A percentile compares a stretch with the other conserved stretches of the same genome.
phyloP scores from a whole-genome alignment of 768 basidiomycete species.

The Russula compacta region DNA sequence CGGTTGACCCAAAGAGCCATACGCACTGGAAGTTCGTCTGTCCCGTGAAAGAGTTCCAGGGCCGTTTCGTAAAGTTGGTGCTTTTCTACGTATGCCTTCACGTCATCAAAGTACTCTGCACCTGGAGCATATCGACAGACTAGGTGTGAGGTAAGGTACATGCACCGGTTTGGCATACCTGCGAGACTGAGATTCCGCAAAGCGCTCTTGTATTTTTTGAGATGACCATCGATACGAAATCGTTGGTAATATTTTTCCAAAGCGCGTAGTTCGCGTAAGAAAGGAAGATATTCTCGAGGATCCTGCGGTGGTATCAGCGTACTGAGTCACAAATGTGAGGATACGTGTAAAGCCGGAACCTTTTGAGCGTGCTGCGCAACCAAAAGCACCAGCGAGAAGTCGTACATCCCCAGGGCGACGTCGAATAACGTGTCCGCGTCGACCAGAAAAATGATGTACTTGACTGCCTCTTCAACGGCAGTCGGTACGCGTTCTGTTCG shows the following conservation, averaged over 20 bases:
- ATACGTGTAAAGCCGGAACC: constrained; percentile 34
- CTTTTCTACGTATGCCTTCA: constrained; percentile 65
- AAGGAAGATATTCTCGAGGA: constrained; percentile 94
- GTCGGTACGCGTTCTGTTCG: constrained; percentile 49
- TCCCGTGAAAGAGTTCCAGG: constrained; percentile 62
- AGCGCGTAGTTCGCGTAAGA: constrained; percentile 81
- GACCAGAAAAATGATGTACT: constrained; percentile 96
- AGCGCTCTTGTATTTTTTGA: constrained; percentile 68
- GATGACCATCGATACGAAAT: constrained; percentile 89
- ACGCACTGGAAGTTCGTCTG: constrained; percentile 52
- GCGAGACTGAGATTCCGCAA: constrained; percentile 64
- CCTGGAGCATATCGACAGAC: constrained; percentile 33
- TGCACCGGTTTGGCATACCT: constrained; percentile 32
- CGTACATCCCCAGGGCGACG: constrained; percentile 97
- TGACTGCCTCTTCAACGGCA: constrained; percentile 91
- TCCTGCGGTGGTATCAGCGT: constrained; percentile 48
- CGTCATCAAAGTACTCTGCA: constrained; percentile 65
- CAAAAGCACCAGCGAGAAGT: constrained; percentile 92
- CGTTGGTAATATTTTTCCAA: constrained; percentile 75
- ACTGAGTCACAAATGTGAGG: background rate
- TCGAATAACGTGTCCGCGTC: constrained; percentile 89
- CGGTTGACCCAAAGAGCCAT: background rate
- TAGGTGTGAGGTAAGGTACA: background rate
- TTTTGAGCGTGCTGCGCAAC: constrained; percentile 96
- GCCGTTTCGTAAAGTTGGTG: constrained; percentile 71